Evolutionary conservation across 169 alveolate species (phyloP).

Genomic region (Theileria sp.): DNA sequence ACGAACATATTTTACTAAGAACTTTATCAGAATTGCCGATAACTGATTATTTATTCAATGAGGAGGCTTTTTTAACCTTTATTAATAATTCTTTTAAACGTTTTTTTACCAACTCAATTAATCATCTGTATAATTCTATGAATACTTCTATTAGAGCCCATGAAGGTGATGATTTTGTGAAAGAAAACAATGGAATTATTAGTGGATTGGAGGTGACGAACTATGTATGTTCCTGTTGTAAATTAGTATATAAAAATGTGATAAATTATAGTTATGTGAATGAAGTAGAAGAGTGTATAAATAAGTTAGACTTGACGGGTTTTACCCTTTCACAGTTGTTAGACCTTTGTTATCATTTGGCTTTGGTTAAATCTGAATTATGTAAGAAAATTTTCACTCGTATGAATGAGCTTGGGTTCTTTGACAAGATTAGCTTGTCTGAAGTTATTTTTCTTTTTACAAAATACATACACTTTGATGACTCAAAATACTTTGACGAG

Average conservation of each 20-base stretch:
- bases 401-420: not conserved
- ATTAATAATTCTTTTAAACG: not conserved
- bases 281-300: not conserved
- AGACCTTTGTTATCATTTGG: constrained; percentile 6
- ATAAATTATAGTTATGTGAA: not conserved
- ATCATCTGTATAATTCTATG: not conserved
- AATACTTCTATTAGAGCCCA: not conserved
- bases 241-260: not conserved
- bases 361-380: not conserved
- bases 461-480: not conserved
- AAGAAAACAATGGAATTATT: not conserved
- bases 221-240: constrained; percentile 11
- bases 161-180: not conserved
- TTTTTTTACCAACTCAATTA: not conserved
- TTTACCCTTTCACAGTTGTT: constrained; percentile 1
- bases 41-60: not conserved
- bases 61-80: not conserved
- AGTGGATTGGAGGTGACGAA: not conserved
- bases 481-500: not conserved
- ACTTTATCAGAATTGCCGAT: constrained; percentile 46
- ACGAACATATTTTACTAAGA: constrained; percentile 26
- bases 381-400: not conserved
- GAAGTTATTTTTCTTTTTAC: not conserved
- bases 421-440: not conserved
- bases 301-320: not conserved